Conservation (phyloP, 2,329 filamentous ascomycete genomes). For the Pseudogymnoascus destructans region DNA sequence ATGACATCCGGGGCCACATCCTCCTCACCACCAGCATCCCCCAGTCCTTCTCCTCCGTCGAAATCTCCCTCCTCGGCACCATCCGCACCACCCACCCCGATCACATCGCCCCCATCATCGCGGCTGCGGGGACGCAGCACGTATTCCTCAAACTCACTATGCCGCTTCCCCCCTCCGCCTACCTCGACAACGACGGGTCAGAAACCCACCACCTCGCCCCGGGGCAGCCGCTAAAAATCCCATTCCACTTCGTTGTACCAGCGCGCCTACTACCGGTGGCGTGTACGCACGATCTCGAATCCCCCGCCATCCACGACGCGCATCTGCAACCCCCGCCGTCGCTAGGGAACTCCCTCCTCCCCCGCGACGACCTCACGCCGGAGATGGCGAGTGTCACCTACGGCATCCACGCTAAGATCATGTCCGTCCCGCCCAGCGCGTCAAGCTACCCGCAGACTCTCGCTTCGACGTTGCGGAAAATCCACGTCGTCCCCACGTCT, state of each 20-base stretch:
- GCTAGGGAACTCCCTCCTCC: slow-evolving; percentile 16
- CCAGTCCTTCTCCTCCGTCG: neutral
- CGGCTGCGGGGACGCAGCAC: slow-evolving; percentile 14
- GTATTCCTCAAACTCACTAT: slow-evolving; percentile 25
- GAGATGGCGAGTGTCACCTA: slow-evolving; percentile 24
- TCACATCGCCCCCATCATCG: neutral
- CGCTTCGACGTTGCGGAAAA: slow-evolving; percentile 12
- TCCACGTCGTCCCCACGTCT: slow-evolving; percentile 22
- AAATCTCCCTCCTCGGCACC: slow-evolving; percentile 1
- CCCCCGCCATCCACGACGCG: slow-evolving; percentile 19
- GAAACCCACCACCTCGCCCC: slow-evolving; percentile 8
- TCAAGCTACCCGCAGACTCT: neutral
- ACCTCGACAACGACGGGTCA: slow-evolving; percentile 17
- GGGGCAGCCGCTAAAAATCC: slow-evolving; percentile 22
- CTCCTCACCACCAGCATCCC: neutral
- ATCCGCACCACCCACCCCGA: neutral
- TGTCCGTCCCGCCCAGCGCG: slow-evolving; percentile 7
- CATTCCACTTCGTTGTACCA: slow-evolving; percentile 26
- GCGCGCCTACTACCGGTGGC: slow-evolving; percentile 22
- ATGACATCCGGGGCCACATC: neutral
- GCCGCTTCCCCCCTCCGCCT: slow-evolving; percentile 23
- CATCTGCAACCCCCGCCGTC: slow-evolving; percentile 24
- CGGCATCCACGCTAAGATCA: slow-evolving; percentile 20
- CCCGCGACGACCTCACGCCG: slow-evolving; percentile 23
- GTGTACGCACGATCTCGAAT: slow-evolving; percentile 18